Evolutionary conservation across 2,329 filamentous ascomycete species (phyloP).

Genomic region (Pseudodiploospora longispora): DNA sequence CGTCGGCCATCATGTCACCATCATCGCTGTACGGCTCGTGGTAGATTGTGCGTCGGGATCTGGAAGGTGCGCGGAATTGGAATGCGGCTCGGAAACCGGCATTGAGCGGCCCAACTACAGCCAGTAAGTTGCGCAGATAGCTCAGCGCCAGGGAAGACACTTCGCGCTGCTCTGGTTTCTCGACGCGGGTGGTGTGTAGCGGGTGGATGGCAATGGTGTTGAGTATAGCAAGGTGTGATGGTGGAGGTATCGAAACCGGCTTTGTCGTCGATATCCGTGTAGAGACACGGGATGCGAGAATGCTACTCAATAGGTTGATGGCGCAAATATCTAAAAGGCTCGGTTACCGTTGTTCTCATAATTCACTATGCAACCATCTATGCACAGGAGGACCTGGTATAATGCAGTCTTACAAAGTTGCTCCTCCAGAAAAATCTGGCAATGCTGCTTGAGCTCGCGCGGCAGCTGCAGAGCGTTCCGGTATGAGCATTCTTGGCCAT

Average conservation of each 20-base stretch:
- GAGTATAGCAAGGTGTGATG: constrained; percentile 68
- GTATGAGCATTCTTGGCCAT: constrained; percentile 32
- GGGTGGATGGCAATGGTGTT: constrained; percentile 79
- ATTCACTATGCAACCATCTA: background rate
- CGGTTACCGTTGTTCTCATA: background rate
- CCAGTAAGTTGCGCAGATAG: constrained; percentile 61
- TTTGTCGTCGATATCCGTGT: constrained; percentile 18
- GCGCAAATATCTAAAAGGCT: constrained; percentile 30
- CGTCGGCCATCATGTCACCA: constrained; percentile 28
- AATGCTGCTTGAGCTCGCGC: constrained; percentile 56
- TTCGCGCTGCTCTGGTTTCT: constrained; percentile 50
- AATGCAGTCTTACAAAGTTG: constrained; percentile 48
- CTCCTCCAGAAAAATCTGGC: constrained; percentile 68
- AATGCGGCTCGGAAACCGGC: constrained; percentile 67
- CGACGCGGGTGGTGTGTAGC: constrained; percentile 63
- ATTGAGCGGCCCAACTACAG: constrained; percentile 59
- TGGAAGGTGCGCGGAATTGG: constrained; percentile 42
- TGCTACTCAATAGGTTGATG: constrained; percentile 55
- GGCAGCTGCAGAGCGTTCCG: constrained; percentile 49
- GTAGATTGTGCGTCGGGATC: constrained; percentile 24
- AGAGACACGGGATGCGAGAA: constrained; percentile 47
- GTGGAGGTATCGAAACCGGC: constrained; percentile 57
- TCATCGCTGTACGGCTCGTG: constrained; percentile 34
- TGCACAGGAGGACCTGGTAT: constrained; percentile 1
- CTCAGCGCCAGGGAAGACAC: constrained; percentile 59